Evolutionary conservation across 305 asterid genomes (phyloP).

Genomic region (Rubia peregrina): DNA sequence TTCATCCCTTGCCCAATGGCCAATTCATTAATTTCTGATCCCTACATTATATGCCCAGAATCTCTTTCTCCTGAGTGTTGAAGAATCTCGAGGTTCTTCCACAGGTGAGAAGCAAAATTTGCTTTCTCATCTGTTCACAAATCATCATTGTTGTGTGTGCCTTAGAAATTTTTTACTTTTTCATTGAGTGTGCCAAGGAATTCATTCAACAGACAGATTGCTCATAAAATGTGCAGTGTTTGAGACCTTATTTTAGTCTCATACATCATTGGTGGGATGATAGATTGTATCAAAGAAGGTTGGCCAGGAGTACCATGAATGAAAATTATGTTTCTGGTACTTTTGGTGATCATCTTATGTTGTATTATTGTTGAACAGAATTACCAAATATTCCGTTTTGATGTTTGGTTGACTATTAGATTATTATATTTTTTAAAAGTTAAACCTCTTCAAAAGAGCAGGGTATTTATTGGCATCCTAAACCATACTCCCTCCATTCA

Average conservation of each 20-base stretch:
- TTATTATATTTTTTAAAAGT: too few relatives aligned
- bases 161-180: conserved; percentile 2
- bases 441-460: too few relatives aligned
- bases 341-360: not conserved
- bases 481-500: too few relatives aligned
- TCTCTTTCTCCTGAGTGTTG: conserved; percentile 27
- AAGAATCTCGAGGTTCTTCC: conserved; percentile 13
- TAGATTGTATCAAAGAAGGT: not conserved
- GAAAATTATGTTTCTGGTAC: not conserved
- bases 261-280: not conserved
- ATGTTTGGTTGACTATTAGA: not conserved
- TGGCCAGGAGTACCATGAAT: not conserved
- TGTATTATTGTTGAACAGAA: not conserved
- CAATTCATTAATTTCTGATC: conserved; percentile 24
- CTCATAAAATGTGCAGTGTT: not conserved
- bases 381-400: not conserved
- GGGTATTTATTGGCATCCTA: too few relatives aligned
- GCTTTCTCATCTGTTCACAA: conserved; percentile 28
- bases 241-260: not conserved
- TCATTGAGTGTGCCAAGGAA: not conserved
- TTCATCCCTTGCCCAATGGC: conserved; percentile 1
- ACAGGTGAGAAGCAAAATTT: conserved; percentile 21
- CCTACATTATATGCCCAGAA: conserved; percentile 19
- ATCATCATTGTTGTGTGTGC: conserved; percentile 21
- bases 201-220: not conserved